Evolutionary conservation across 345 rosid species (phyloP).

Genomic region (Eucalyptus guilfoylei): DNA sequence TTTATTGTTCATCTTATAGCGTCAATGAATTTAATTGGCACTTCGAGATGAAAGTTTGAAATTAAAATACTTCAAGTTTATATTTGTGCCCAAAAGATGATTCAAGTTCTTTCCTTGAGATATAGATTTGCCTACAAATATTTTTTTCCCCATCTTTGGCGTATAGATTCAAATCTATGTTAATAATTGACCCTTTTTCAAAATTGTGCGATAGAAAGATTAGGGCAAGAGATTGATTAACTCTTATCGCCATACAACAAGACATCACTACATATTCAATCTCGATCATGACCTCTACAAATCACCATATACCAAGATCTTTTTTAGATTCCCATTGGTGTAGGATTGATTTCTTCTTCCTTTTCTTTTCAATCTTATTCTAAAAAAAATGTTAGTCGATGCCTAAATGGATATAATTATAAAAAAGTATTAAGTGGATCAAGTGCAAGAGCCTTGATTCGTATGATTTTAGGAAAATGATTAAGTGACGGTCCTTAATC

Average conservation of each 20-base stretch:
- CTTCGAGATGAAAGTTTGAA: neutral
- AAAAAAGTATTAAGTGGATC: neutral
- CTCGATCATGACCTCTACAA: neutral
- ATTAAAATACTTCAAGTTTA: neutral
- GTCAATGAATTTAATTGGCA: neutral
- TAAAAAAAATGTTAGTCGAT: accelerated
- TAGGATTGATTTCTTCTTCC: neutral
- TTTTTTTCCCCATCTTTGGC: neutral
- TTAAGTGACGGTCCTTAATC: neutral
- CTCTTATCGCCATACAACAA: neutral
- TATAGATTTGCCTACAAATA: neutral
- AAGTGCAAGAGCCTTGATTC: neutral
- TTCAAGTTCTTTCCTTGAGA: neutral
- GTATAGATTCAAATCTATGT: neutral
- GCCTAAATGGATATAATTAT: neutral
- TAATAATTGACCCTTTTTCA: neutral
- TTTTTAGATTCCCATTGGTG: neutral
- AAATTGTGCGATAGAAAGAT: neutral
- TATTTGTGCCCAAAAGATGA: neutral
- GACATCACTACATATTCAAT: neutral
- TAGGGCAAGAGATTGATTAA: neutral
- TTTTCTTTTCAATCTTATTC: neutral
- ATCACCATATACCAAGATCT: neutral
- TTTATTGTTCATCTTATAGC: neutral
- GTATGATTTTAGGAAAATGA: no score